Evolutionary conservation across 495 filamentous ascomycete species (phyloP).

Genomic region (Penicillium macrosclerotiorum): DNA sequence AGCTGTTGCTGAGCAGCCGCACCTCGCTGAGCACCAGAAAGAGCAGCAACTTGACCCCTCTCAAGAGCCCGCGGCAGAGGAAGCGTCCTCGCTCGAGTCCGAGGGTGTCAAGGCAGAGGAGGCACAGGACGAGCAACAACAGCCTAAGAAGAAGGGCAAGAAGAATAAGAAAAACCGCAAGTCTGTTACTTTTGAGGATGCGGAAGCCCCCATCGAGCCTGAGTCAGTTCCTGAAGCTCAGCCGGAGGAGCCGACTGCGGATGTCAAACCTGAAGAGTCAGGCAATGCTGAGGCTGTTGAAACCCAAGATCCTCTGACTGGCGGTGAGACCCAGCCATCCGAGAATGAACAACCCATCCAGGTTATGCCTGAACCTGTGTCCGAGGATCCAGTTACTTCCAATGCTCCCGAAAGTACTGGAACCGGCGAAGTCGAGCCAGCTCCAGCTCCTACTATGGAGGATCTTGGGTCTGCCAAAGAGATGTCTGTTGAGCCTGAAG

Average conservation of each 20-base stretch:
- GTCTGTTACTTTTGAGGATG: constrained; percentile 24
- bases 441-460: constrained; percentile 12
- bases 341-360: constrained; percentile 3
- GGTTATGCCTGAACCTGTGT: constrained; percentile 5
- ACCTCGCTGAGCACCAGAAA: constrained; percentile 3
- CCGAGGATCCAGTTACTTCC: constrained; percentile 1
- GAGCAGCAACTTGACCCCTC: constrained; percentile 3
- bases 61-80: constrained; percentile 3
- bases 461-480: constrained; percentile 10
- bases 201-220: constrained; percentile 9
- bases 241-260: constrained; percentile 4
- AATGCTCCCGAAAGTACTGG: constrained; percentile 4
- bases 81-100: too few relatives aligned
- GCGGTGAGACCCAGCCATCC: constrained; percentile 19
- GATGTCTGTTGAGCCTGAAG: constrained; percentile 1
- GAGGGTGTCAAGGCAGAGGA: too few relatives aligned
- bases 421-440: constrained; percentile 5
- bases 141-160: constrained; percentile 31
- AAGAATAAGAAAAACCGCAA: constrained; percentile 36
- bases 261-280: constrained; percentile 14
- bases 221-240: constrained; percentile 13
- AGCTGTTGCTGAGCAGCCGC: constrained; percentile 20
- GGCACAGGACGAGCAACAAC: too few relatives aligned
- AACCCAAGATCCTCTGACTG: constrained; percentile 14
- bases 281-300: constrained; percentile 9